Conservation (phyloP, 2,329 filamentous ascomycete species). For the Beauveria sp. region DNA sequence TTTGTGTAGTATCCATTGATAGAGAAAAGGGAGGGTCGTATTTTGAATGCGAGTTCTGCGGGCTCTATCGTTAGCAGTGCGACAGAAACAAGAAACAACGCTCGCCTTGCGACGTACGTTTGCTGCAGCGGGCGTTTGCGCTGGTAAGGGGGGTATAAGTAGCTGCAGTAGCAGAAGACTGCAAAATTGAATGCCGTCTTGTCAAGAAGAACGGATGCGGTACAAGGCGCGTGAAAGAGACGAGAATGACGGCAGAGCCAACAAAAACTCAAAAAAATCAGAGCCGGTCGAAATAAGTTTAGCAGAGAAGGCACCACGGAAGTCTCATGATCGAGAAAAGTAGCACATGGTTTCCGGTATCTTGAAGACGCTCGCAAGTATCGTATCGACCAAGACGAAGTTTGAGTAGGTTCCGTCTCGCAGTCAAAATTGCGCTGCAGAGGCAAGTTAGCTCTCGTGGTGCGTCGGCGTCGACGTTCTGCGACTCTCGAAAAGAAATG, state of each 20-base stretch:
- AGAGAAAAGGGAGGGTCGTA: conserved; percentile 13
- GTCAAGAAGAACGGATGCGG: background rate
- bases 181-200: background rate
- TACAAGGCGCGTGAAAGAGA: conserved; percentile 11
- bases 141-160: conserved; percentile 3
- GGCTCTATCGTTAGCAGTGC: background rate
- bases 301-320: conserved; percentile 9
- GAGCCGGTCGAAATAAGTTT: conserved; percentile 11
- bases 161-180: background rate
- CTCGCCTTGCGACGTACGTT: background rate
- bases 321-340: conserved; percentile 11
- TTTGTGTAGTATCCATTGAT: conserved; percentile 13
- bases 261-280: conserved; percentile 9
- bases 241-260: background rate
- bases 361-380: background rate
- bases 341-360: conserved; percentile 8
- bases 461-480: background rate
- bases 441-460: background rate
- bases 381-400: background rate
- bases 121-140: conserved; percentile 1
- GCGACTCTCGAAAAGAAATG: conserved; percentile 2
- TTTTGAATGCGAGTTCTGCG: background rate
- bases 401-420: background rate
- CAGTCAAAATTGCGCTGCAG: background rate
- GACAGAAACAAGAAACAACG: background rate